Conservation (phyloP, 805 yeast species). For the Yarrowia deformans region DNA sequence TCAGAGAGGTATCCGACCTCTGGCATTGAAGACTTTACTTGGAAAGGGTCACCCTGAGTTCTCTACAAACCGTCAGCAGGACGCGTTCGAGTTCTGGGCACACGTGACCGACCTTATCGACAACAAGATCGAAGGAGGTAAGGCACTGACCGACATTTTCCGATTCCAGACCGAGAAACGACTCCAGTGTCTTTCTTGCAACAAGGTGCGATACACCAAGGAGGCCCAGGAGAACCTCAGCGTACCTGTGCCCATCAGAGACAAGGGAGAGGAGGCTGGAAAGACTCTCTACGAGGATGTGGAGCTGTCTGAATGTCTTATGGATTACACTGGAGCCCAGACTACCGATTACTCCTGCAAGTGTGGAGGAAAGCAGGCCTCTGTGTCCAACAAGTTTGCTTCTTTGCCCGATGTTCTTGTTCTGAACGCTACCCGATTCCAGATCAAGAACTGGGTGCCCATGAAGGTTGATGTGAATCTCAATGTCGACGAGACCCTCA, state of each 20-base stretch:
- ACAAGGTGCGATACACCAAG: constrained; percentile 62
- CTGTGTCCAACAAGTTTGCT: constrained; percentile 59
- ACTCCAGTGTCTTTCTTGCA: constrained; percentile 64
- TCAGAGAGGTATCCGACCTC: constrained; percentile 80
- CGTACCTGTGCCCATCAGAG: constrained; percentile 58
- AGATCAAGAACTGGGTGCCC: constrained; percentile 89
- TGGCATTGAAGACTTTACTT: constrained; percentile 73
- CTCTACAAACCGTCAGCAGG: constrained; percentile 88
- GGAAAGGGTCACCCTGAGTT: constrained; percentile 86
- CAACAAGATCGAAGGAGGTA: constrained; percentile 40
- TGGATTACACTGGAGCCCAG: constrained; percentile 57
- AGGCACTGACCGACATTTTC: constrained; percentile 62
- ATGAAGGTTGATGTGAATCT: constrained; percentile 80
- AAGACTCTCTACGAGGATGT: constrained; percentile 59
- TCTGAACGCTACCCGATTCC: constrained; percentile 78
- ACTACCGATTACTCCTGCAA: constrained; percentile 69
- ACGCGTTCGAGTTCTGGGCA: constrained; percentile 87
- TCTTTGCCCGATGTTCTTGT: constrained; percentile 76
- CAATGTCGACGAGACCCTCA: constrained; percentile 55
- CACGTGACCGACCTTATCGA: constrained; percentile 70
- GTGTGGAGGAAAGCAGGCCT: constrained; percentile 55
- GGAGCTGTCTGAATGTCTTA: constrained; percentile 59
- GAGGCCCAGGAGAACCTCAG: constrained; percentile 71
- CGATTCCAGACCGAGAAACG: constrained; percentile 72
- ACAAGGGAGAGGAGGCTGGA: constrained; percentile 53